A percentile compares a stretch with the other conserved stretches of the same genome.
Conservation (phyloP, 2,329 filamentous ascomycete genomes). For the Ceratocystis papillata region DNA sequence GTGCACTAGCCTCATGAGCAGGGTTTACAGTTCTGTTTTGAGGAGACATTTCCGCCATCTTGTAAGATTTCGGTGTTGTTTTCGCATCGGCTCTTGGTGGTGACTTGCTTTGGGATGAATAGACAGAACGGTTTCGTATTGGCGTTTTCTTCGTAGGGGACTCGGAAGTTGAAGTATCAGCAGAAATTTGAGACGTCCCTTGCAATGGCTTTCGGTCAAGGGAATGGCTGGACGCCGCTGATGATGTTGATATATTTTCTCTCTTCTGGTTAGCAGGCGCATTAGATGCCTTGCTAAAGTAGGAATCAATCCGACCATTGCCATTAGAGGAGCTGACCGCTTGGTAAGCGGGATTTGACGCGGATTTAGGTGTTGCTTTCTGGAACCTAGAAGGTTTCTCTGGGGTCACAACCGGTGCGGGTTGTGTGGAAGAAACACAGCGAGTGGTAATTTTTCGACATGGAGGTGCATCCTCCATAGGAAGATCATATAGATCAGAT, state of each 20-base stretch:
- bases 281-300: constrained; percentile 16
- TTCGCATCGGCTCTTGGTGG: not conserved
- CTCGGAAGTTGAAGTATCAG: not conserved
- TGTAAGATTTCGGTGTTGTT: too few species aligned
- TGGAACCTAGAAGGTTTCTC: not conserved
- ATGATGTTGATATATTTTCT: not conserved
- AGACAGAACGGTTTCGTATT: not conserved
- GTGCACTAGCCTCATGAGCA: not conserved
- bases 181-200: not conserved
- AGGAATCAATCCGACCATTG: constrained; percentile 21
- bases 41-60: not conserved
- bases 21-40: not conserved
- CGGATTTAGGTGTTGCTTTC: not conserved
- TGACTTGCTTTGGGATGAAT: not conserved
- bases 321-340: not conserved
- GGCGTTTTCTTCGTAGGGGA: not conserved
- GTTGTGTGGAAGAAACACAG: not conserved
- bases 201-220: not conserved
- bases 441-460: not conserved
- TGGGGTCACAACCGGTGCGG: not conserved
- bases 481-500: constrained; percentile 22
- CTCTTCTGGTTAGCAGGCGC: not conserved
- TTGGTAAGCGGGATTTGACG: not conserved
- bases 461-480: constrained; percentile 24
- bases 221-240: not conserved